A percentile compares a stretch with the other conserved stretches of the same genome.
Conservation (phyloP, 2,329 filamentous ascomycete species). For the Penicillium sp. region DNA sequence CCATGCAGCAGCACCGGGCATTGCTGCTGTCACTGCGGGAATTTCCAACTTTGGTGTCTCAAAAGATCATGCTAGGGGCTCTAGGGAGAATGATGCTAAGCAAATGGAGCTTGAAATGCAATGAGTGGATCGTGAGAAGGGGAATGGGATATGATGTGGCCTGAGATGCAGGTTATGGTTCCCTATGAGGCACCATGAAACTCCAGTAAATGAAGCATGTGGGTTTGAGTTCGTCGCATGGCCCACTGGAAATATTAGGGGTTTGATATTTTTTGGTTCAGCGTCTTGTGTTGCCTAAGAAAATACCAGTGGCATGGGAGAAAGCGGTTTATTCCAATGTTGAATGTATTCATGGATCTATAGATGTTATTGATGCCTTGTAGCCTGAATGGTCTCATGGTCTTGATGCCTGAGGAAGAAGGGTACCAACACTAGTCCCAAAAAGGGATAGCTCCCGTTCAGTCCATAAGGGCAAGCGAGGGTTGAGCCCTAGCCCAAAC, state of each 20-base stretch:
- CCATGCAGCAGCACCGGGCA: conserved; percentile 41
- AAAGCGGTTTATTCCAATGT: background rate
- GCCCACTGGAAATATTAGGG: conserved; percentile 5
- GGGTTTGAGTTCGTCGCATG: background rate
- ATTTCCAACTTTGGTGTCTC: conserved; percentile 54
- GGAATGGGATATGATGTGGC: background rate
- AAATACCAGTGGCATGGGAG: background rate
- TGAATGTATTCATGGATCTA: background rate
- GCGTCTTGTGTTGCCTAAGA: background rate
- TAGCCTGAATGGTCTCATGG: background rate
- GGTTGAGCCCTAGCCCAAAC: conserved; percentile 50
- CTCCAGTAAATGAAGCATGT: background rate
- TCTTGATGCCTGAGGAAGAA: conserved; percentile 18
- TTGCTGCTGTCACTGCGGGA: conserved; percentile 53
- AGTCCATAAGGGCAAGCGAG: conserved; percentile 40
- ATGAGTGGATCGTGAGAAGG: conserved; percentile 33
- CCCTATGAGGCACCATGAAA: background rate
- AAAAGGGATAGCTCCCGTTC: conserved; percentile 30
- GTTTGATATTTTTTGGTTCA: background rate
- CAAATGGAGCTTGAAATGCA: conserved; percentile 60
- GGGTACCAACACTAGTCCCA: conserved; percentile 22
- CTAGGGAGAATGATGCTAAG: conserved; percentile 34
- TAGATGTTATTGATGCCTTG: conserved; percentile 12
- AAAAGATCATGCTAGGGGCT: conserved; percentile 38
- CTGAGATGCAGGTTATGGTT: background rate